Evolutionary conservation across 306 rosid genomes (phyloP).

Genomic region (Cyclanthera cordifolia): DNA sequence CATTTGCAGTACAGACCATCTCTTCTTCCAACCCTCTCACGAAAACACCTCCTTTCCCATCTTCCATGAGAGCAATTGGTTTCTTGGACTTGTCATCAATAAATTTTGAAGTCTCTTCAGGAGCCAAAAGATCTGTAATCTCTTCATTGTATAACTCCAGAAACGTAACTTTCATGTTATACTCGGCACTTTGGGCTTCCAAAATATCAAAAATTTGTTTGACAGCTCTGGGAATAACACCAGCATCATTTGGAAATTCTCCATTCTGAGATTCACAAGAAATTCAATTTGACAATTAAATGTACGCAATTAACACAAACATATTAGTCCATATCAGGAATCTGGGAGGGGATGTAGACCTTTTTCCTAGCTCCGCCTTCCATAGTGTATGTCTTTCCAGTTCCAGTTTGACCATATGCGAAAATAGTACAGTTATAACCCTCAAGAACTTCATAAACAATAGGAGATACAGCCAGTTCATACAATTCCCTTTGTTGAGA

Average conservation of each 20-base stretch:
- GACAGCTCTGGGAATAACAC: slow-evolving; percentile 97
- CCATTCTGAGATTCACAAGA: slow-evolving; percentile 54
- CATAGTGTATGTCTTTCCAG: slow-evolving; percentile 28
- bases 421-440: slow-evolving; percentile 97
- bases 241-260: slow-evolving; percentile 94
- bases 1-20: slow-evolving; percentile 95
- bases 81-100: slow-evolving; percentile 84
- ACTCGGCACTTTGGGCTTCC: slow-evolving; percentile 93
- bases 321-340: neutral
- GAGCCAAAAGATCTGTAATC: slow-evolving; percentile 56
- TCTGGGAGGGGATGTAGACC: slow-evolving; percentile 27
- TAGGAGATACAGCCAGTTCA: slow-evolving; percentile 93
- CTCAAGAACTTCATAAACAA: slow-evolving; percentile 92
- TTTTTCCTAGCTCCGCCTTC: slow-evolving; percentile 95
- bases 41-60: slow-evolving; percentile 95
- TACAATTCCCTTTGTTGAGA: slow-evolving; percentile 84
- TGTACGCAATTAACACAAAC: neutral
- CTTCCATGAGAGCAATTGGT: slow-evolving; percentile 99
- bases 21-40: slow-evolving; percentile 99
- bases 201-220: slow-evolving; percentile 87
- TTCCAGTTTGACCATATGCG: slow-evolving; percentile 98
- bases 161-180: slow-evolving; percentile 95
- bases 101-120: slow-evolving; percentile 72
- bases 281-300: slow-evolving; percentile 9
- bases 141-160: slow-evolving; percentile 56